Base-by-base conservation (phyloP, 441 rosid species). In the Codiaeum variegatum region DNA sequence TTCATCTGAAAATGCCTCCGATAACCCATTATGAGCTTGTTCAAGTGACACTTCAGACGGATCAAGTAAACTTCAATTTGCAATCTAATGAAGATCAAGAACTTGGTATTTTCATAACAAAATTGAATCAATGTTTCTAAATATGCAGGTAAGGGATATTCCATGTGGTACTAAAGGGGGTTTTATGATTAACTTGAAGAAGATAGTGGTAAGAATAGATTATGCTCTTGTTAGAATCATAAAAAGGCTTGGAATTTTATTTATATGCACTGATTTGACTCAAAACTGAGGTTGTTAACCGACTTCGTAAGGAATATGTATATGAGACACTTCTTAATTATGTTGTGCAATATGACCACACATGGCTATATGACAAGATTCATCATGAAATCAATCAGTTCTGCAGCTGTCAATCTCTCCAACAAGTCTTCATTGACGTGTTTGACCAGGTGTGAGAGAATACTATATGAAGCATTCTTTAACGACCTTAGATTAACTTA, bases 81-180 rank as follows among this genome's bases (percentile, higher is more conserved):
- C 46, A 69, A 28, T 18, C 36, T 42, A 26, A 24, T 54, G 66
- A 24, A 32, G 49, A 66, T 58, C 62, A 51, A 24, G 60, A 78
- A 28, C 76, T 74, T 69, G 52, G n/a, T 67, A 59, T 59, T 52
- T 36, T 51, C 8, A 26, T 61, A 8, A 51, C 76, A 36, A 21
- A 55, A 26, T 67, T 49, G 49, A 62, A 56, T 56, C 29, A 49
- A 42, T 32, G 15, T 56, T 32, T 63, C 51, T 73, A 0, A n/a
- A 73, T 73, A 21, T 75, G 77, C 79, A 90, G 97, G 98, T 94
- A 69, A 91, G 84, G 79, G 92, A 91, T 75, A 94, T 94, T 78
- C 98, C 98, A 9, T 94, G 98, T 75, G 97, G 98, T 63, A 94
- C 98, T 21, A 94, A 94, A 85, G 97, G 98, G 65, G 98, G 97